These are phyloP conservation scores for Pseudoscleropodium purum DNA, from an alignment of 225 moss, liverwort and hornwort genomes.

Conservation along the genomic window DNA sequence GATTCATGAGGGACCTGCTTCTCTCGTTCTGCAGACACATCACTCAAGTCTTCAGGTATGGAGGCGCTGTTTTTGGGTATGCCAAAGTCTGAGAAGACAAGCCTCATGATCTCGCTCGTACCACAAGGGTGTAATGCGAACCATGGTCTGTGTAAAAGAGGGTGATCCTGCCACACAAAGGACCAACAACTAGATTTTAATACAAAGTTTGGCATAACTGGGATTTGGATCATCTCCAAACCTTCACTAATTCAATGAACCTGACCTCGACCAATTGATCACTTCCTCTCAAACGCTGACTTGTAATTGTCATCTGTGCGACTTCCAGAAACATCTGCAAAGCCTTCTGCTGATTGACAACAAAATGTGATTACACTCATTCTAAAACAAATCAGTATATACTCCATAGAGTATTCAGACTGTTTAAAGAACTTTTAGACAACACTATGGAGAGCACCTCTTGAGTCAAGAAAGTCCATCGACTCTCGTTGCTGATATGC, in stretches of 20 bases:
- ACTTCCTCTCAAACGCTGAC: not conserved
- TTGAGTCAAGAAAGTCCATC: slow-evolving; percentile 96
- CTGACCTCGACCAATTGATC: not conserved
- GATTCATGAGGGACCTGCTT: not conserved
- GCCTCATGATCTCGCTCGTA: slow-evolving; percentile 65
- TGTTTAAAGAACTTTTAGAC: not conserved
- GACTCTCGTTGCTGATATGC: slow-evolving; percentile 33
- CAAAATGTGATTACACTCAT: not conserved
- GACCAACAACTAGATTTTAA: not conserved
- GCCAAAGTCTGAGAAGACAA: slow-evolving; percentile 31
- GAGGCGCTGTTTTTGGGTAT: not conserved
- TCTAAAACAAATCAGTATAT: not conserved
- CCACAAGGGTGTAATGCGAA: slow-evolving; percentile 86
- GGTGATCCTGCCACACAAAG: slow-evolving; percentile 65
- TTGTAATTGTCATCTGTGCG: not conserved
- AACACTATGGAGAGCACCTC: slow-evolving; percentile 33
- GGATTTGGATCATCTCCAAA: not conserved
- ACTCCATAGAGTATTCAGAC: not conserved
- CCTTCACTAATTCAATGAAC: not conserved
- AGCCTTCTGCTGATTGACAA: not conserved
- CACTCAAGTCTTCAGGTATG: not conserved
- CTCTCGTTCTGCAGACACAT: not conserved
- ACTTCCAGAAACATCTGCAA: not conserved
- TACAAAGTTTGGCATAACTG: not conserved
- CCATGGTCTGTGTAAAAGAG: slow-evolving; percentile 76